Conservation (phyloP, 495 filamentous ascomycete genomes). For the Cryomyces minteri region DNA sequence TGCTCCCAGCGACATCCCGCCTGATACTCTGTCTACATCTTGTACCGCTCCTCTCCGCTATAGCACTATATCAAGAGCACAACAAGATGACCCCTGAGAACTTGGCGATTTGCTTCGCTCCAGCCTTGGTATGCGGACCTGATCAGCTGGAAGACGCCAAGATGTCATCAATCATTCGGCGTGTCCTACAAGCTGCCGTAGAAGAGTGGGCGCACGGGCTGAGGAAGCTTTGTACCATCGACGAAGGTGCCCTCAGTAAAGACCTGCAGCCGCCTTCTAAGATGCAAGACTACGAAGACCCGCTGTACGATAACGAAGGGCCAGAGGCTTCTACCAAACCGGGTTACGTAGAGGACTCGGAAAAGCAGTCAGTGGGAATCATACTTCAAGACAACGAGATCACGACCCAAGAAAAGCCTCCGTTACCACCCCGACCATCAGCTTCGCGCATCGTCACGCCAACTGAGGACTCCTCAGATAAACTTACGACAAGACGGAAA, state of each 20-base stretch:
- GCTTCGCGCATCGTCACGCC: background rate
- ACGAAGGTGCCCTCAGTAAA: constrained; percentile 6
- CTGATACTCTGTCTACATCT: constrained; percentile 30
- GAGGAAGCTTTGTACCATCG: constrained; percentile 12
- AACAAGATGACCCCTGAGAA: constrained; percentile 37
- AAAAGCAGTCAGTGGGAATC: constrained; percentile 14
- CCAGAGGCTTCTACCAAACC: background rate
- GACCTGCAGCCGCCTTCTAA: constrained; percentile 16
- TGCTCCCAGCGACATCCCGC: constrained; percentile 20
- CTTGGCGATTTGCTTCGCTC: constrained; percentile 31
- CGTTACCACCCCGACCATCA: constrained; percentile 12
- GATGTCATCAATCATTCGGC: constrained; percentile 23
- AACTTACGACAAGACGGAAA: constrained; percentile 8
- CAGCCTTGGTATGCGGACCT: constrained; percentile 23
- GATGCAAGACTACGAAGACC: constrained; percentile 20
- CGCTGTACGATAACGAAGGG: constrained; percentile 12
- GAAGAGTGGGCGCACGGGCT: constrained; percentile 18
- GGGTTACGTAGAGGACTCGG: constrained; percentile 2
- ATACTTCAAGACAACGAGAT: constrained; percentile 16
- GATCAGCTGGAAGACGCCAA: constrained; percentile 28
- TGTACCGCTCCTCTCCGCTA: constrained; percentile 28
- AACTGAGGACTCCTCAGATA: background rate
- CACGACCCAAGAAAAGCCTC: constrained; percentile 8
- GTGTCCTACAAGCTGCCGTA: constrained; percentile 24
- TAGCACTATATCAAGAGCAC: constrained; percentile 21